Percentiles rank a stretch among this genome's conserved stretches.
These are phyloP conservation scores for Solanum gandarillasii DNA, from an alignment of 257 asterid species.

Conservation along the genomic window DNA sequence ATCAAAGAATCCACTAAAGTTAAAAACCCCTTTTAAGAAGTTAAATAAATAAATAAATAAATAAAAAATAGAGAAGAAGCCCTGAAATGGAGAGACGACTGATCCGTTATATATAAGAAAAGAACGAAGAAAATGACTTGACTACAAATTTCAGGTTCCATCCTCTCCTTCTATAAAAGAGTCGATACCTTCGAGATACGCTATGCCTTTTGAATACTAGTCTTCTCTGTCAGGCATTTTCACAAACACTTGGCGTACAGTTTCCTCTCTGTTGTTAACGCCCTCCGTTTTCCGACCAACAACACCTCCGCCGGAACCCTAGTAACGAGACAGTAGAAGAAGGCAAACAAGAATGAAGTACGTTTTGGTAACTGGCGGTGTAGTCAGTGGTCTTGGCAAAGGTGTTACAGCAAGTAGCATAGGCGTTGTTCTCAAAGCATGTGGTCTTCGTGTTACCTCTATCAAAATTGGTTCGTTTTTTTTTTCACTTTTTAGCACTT, in stretches of 20 bases:
- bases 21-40: background rate
- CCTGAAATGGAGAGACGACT: background rate
- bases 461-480: slow-evolving; percentile 71
- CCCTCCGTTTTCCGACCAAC: background rate
- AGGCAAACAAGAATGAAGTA: slow-evolving; percentile 49
- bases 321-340: background rate
- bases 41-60: too few relatives aligned
- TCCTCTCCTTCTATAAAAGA: background rate
- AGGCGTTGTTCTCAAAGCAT: slow-evolving; percentile 93
- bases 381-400: slow-evolving; percentile 97
- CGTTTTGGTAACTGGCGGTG: slow-evolving; percentile 93
- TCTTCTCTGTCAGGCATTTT: slow-evolving; percentile 28
- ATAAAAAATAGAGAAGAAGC: background rate
- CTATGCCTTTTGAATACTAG: background rate
- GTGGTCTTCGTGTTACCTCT: slow-evolving; percentile 95
- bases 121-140: background rate
- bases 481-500: background rate
- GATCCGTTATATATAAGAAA: background rate
- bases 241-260: slow-evolving; percentile 8
- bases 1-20: background rate
- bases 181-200: background rate
- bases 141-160: background rate
- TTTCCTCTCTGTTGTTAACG: background rate
- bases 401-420: slow-evolving; percentile 99
- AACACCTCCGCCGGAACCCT: background rate